Evolutionary conservation across 768 basidiomycete genomes (phyloP), one percentile per base, ranked within the genome.

Genomic region (Dioszegia hungarica): DNA sequence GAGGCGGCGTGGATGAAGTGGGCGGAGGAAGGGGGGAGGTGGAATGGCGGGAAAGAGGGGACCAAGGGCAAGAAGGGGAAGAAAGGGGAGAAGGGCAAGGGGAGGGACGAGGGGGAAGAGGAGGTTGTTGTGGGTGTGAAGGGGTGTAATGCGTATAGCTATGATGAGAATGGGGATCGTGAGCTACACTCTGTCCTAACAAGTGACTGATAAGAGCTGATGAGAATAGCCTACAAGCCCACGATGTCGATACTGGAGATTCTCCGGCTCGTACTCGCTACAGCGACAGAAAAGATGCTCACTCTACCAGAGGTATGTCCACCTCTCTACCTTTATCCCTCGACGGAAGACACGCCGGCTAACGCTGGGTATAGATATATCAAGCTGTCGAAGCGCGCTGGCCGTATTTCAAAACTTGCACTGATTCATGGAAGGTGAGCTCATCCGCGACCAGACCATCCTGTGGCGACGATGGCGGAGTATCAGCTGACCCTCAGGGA

Each of bases 81-180:
- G 17, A 27, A 51, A 20, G 28, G 20, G 45, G 36, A 38, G 2
- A 34, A 49, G 33, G 31, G 15, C 4, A 24, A 25, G 11, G 38
- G n/a, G n/a, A 12, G 20, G 38, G 38, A 5, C 17, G 43, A 41
- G 10, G 8, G 8, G 20, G 39, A 22, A 17, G 43, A 11, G 19
- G 25, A 44, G 6, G 43, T 24, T 47, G 46, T 12, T 31, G n/a
- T 37, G 22, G 31, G 36, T n/a, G 36, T 33, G 36, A 38, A 24
- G n/a, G 49, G 33, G 6, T 51, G 49, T 38, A 51, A 37, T 36
- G 49, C 49, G 10, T 51, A 51, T 27, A 51, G 36, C 24, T 51
- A 51, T 39, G 49, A 51, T 38, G 49, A 51, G 36, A 38, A 51
- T 25, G 49, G 49, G 22, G 36, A 51, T 27, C 49, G 49, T 51